Base-by-base conservation (phyloP, 2,329 filamentous ascomycete species). In the Claviceps arundinis region DNA sequence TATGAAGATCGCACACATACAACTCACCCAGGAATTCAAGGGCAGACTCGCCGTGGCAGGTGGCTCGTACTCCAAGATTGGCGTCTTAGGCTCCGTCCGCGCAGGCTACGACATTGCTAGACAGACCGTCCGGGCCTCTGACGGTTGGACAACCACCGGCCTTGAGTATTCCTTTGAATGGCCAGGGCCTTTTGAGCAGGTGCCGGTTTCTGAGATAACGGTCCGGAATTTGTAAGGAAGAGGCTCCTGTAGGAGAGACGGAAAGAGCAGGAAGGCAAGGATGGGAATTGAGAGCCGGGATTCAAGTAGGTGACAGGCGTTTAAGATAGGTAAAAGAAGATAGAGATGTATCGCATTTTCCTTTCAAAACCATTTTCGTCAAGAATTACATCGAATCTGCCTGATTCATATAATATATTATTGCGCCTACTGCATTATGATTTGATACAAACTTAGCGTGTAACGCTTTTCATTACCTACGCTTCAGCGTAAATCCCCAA, bases 41-140 rank as follows among this genome's bases (percentile, higher is more conserved):
- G 81, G 84, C 14, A 72, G 76, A 13, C 69, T 95, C 30, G 76
- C 81, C 54, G 82, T 93, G 17, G 75, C 72, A 0, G 78, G 77
- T 4, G 73, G 75, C 40, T 78, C 75, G 50, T 81, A 78, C 64
- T 70, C 71, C 24, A 61, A 63, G 22, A 70, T 78, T 38, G 78
- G 78, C 45, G 73, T 76, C 45, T 65, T 77, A 57, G 71, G 70
- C 11, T 68, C 73, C 52, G 67, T 81, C 57, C 73, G 77, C 52
- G 71, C 76, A 40, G 65, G 62, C 7, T 65, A 66, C 47, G 65
- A 67, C 37, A 53, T 60, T 24, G 65, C 64, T 11, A 54, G 40
- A 11, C 56, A 56, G 47, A 59, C 59, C 6, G 55, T 56, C 17
- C 47, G 46, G 16, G 38, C 43, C 11, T 48, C 47, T 19, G 50